Evolutionary conservation across 129 eudicot genomes (phyloP), one percentile per base, ranked within the genome.

Genomic region (Cynara cardunculus): DNA sequence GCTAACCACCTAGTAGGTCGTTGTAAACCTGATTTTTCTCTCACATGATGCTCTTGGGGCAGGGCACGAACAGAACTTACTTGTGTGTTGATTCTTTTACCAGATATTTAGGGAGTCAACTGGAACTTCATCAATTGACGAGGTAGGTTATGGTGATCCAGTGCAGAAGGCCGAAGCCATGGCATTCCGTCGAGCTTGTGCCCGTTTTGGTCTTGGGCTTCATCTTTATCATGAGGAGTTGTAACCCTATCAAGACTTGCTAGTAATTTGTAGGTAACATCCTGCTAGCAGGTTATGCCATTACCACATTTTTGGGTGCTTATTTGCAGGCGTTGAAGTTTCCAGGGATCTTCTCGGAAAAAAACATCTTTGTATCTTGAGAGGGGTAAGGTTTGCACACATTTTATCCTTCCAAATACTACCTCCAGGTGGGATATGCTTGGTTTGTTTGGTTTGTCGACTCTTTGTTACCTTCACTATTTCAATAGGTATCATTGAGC

Each of bases 101-200:
- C 69, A 95, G 99, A 88, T 95, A 64, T 89, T 53, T 44, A 84
- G 97, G 85, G 99, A 95, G 81, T 92, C 99, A 30, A 92, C 97
- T 9, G 99, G 99, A 21, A 92, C 93, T 76, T 87, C 97, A 34
- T 78, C 88, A 10, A 74, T 83, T 12, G 81, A 73, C 12, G 97
- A 90, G 0, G 81, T 81, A 37, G 92, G 89, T 16, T 89, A 75
- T 84, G 96, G 97, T 59, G 97, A 92, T 90, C 88, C 99, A 2
- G 96, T 95, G 85, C 96, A 90, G 83, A 90, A 86, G 86, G 99
- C 97, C 64, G 99, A 95, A 84, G 91, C 90, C 71, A 95, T 92
- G 97, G 97, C 99, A 31, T 95, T 92, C 75, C 97, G 97, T 59
- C 80, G 97, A 77, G 97, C 99, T 70, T 95, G 99, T 90, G 99